Base-by-base conservation (phyloP, 1,284 basidiomycete species). In the Mycena citricolor region DNA sequence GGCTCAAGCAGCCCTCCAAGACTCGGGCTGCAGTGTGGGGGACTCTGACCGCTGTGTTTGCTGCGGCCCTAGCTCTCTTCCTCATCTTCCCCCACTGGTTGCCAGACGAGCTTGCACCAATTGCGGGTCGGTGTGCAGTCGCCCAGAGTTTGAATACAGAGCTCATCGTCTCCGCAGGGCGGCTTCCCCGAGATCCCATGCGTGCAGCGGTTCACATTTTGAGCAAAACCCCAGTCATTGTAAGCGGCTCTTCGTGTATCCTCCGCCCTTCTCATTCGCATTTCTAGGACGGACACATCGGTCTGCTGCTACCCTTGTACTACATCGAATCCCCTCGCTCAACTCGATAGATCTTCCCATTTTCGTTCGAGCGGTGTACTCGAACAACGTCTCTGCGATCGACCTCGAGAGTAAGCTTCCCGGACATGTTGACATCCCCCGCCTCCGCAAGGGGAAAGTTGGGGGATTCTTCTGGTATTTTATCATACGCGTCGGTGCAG, bases 401-500 rank as follows among this genome's bases (percentile, higher is more conserved):
- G 81, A 91, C 56, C 67, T 94, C 28, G 64, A 76, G 34, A 65
- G 72, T 24, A 49, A 57, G 5, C 75, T 82, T 58, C 75, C 76
- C 13, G 77, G 73, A 8, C 90, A 95, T 55, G 84, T 95, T 28
- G 92, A 95, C 61, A 91, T 95, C 37, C 89, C 90, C 1, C 76
- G 90, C 22, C 67, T 94, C 23, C 69, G 79, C 26, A 61, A 82
- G 57, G 94, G 94, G 4, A 79, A 77, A 55, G 82, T 93, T 16
- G 92, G 92, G 16, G 90, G 88, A 2, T 91, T 94, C 71, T 94
- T 94, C 71, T 94, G 91, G 91, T 90, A 5, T 12, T 13, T 37
- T 24, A 33, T 32, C 20, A n/a, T 19, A 13, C 19, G 10, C 26
- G 29, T 29, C 35, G 20, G 44, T n/a, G 25, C 28, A 21, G 21